A percentile compares a stretch with the other conserved stretches of the same genome.
phyloP scores from a whole-genome alignment of 768 basidiomycete species.

The Russula virescens region DNA sequence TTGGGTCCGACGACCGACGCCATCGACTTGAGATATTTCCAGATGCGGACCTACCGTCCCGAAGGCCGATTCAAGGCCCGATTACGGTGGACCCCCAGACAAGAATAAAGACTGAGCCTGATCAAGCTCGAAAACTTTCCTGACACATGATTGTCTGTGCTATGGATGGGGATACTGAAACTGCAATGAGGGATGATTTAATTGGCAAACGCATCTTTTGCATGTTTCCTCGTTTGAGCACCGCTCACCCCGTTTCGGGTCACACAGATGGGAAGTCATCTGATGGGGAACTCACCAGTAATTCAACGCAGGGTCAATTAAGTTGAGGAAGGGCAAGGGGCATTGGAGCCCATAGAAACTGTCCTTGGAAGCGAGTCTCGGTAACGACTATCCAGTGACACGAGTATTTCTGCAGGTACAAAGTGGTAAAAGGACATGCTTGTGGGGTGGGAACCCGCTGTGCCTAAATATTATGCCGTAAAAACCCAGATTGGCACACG shows the following conservation, averaged over 20 bases:
- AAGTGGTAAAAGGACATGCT: neutral
- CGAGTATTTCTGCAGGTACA: neutral
- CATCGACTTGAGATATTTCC: no score
- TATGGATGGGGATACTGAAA: neutral
- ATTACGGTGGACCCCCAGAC: no score
- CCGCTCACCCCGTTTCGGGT: neutral
- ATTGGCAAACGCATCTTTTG: neutral
- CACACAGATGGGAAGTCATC: neutral
- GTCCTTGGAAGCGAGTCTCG: neutral
- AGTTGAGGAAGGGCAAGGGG: neutral
- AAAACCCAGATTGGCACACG: slow-evolving; percentile 7
- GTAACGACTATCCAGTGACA: neutral
- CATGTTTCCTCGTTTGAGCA: neutral
- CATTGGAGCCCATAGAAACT: neutral
- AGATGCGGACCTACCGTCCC: no score
- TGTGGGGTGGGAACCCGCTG: neutral
- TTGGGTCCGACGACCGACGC: no score
- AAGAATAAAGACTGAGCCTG: neutral
- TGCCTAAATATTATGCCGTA: slow-evolving; percentile 12
- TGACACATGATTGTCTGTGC: neutral
- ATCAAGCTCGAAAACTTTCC: neutral
- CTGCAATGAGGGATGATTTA: neutral
- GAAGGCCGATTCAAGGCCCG: neutral
- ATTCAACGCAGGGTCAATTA: neutral
- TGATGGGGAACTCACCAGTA: neutral